A percentile compares a stretch with the other conserved stretches of the same genome.
Conservation (phyloP, 116 monocot genomes). For the Cymodocea nodosa region DNA sequence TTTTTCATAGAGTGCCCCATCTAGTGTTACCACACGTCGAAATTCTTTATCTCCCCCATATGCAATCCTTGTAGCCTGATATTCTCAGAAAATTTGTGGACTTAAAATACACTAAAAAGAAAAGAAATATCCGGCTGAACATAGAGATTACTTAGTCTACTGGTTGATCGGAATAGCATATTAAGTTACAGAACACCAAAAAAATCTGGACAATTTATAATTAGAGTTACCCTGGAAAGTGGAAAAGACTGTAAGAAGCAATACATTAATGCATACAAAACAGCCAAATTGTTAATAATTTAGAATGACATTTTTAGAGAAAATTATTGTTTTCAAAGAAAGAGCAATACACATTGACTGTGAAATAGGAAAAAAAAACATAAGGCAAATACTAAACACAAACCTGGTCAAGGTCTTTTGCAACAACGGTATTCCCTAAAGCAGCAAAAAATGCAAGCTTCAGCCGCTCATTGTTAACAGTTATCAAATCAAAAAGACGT, state of each 20-base stretch:
- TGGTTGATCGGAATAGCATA: no score
- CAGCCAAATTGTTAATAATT: no score
- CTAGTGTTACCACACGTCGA: constrained; percentile 78
- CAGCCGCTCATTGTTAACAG: constrained; percentile 54
- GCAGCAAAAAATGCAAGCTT: constrained; percentile 86
- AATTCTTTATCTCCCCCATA: constrained; percentile 65
- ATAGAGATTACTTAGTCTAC: neutral
- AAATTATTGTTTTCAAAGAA: neutral
- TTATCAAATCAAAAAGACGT: constrained; percentile 89
- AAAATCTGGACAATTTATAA: no score
- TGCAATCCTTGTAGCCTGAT: constrained; percentile 80
- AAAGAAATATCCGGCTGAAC: no score
- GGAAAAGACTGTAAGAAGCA: no score
- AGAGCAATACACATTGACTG: neutral
- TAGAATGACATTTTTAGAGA: no score
- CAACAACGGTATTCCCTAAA: constrained; percentile 82
- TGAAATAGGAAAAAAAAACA: neutral
- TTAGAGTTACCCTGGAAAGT: no score
- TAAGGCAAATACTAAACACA: neutral
- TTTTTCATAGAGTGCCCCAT: constrained; percentile 80
- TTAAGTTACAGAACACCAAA: no score
- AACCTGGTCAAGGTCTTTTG: constrained; percentile 92
- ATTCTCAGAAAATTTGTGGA: neutral
- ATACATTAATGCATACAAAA: no score
- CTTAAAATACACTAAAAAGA: neutral